Percentiles rank a stretch among this genome's conserved stretches.
Evolutionary conservation across 176 grass and related monocot species (phyloP).

Genomic region (Cymbopogon citratus): DNA sequence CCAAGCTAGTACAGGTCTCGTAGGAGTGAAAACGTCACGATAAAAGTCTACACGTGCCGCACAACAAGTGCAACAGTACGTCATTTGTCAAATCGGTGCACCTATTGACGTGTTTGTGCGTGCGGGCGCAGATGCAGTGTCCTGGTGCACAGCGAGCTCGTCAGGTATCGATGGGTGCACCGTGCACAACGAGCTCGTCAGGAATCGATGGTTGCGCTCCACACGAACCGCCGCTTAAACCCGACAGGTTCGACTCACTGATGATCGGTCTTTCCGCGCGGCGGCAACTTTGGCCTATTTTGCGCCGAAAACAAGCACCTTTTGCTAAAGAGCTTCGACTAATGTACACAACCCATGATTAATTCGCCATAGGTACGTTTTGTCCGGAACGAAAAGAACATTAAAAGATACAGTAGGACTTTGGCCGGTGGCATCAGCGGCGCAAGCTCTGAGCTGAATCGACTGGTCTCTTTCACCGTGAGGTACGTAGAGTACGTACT

Average conservation of each 20-base stretch:
- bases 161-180: not conserved
- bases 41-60: not conserved
- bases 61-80: not conserved
- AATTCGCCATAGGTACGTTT: not conserved
- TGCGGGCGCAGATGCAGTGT: not conserved
- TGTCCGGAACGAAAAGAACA: not conserved
- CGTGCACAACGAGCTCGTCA: not conserved
- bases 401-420: not conserved
- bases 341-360: not conserved
- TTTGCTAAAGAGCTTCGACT: not conserved
- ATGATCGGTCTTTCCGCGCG: not conserved
- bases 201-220: not conserved
- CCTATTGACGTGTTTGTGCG: not conserved
- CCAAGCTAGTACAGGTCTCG: not conserved
- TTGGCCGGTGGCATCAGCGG: not conserved
- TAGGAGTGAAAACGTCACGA: not conserved
- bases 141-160: not conserved
- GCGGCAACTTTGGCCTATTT: slow-evolving; percentile 12
- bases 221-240: not conserved
- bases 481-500: not conserved
- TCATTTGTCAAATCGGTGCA: not conserved
- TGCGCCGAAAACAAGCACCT: slow-evolving; percentile 12
- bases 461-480: not conserved
- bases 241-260: not conserved
- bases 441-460: not conserved